Evolutionary conservation across 768 basidiomycete species (phyloP).

Genomic region (Hypsizygus marmoreus): DNA sequence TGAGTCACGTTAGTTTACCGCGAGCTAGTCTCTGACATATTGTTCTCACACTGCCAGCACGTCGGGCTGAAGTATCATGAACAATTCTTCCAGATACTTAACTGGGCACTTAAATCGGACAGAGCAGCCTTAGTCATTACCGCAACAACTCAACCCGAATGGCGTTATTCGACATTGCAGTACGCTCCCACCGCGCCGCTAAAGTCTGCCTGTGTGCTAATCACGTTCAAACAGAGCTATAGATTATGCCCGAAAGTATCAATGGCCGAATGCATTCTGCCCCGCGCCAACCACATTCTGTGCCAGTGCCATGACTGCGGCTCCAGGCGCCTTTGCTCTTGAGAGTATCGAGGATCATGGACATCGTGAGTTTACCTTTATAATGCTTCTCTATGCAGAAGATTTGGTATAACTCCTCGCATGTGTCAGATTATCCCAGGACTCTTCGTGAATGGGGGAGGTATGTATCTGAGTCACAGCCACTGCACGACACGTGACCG

Average conservation of each 20-base stretch:
- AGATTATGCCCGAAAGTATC: slow-evolving; percentile 29
- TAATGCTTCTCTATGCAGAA: no score
- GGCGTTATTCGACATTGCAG: slow-evolving; percentile 15
- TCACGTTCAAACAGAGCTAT: slow-evolving; percentile 14
- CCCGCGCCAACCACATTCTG: slow-evolving; percentile 23
- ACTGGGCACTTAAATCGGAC: slow-evolving; percentile 39
- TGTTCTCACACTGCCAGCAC: no score
- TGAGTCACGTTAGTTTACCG: no score
- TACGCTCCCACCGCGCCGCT: no score
- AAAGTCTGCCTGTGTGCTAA: no score
- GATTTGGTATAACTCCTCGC: no score
- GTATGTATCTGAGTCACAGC: slow-evolving; percentile 11
- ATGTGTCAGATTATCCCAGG: slow-evolving; percentile 20
- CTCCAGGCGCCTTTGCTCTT: slow-evolving; percentile 20
- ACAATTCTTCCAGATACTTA: slow-evolving; percentile 35
- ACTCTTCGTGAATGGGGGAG: slow-evolving; percentile 32
- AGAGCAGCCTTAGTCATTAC: slow-evolving; percentile 31
- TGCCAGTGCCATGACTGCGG: slow-evolving; percentile 13
- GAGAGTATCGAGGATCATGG: slow-evolving; percentile 22
- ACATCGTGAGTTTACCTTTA: slow-evolving; percentile 21
- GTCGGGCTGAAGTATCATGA: slow-evolving; percentile 11
- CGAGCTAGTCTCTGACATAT: no score
- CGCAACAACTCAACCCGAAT: slow-evolving; percentile 26
- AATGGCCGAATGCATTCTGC: slow-evolving; percentile 27
- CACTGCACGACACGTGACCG: background rate